Conservation (phyloP, 139 green algal species). For the Chlamydomonas sp. region DNA sequence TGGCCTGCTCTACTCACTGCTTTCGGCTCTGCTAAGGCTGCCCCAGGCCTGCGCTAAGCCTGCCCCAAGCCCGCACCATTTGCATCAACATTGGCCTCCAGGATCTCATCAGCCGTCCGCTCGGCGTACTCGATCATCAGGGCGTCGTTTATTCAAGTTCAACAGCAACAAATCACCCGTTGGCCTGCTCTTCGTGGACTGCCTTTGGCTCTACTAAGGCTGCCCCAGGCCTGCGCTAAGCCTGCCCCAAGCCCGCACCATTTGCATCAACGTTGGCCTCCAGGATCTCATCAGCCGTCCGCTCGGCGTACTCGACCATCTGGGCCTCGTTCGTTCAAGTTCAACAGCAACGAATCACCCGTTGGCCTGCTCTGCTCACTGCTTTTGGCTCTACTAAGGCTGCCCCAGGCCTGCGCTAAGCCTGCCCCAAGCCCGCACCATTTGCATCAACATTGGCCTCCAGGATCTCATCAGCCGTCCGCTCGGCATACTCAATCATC, state of each 20-base stretch:
- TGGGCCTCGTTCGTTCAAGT: no score
- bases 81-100: conserved; percentile 87
- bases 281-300: conserved; percentile 89
- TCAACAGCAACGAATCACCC: conserved; percentile 82
- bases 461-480: conserved; percentile 94
- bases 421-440: no score
- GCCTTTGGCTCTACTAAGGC: no score
- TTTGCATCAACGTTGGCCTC: conserved; percentile 82
- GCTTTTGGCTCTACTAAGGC: no score
- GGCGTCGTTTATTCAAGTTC: no score
- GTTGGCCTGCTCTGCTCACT: conserved; percentile 88
- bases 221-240: no score
- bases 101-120: conserved; percentile 91
- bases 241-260: no score
- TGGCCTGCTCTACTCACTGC: conserved; percentile 83
- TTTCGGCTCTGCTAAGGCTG: no score
- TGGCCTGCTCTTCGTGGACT: conserved; percentile 89
- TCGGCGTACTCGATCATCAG: conserved; percentile 91
- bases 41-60: no score
- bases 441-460: conserved; percentile 82
- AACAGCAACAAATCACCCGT: conserved; percentile 87
- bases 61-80: no score
- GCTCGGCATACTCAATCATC: conserved; percentile 90
- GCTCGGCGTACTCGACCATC: conserved; percentile 90
- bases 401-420: no score